Percentiles rank a stretch among this genome's conserved stretches.
phyloP scores from a whole-genome alignment of 208 protist species.

The Naegleria gruberi region DNA sequence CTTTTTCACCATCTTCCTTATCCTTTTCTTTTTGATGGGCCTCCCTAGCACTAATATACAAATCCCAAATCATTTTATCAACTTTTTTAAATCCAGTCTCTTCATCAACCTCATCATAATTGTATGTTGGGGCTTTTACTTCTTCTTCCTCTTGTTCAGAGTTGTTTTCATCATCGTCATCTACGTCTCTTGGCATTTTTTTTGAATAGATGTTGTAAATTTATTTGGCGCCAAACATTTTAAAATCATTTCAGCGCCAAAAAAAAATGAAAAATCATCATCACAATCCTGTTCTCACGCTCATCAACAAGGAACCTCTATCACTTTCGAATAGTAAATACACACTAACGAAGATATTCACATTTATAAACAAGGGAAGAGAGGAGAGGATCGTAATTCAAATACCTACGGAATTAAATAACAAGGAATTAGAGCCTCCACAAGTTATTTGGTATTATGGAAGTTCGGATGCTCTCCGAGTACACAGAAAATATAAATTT shows the following conservation, averaged over 20 bases:
- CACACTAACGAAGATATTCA: background rate
- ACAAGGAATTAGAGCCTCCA: background rate
- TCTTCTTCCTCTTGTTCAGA: background rate
- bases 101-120: slow-evolving; percentile 16
- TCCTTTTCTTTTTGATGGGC: background rate
- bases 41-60: background rate
- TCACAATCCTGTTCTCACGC: background rate
- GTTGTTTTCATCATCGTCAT: background rate
- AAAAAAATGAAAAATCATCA: background rate
- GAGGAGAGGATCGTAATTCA: background rate
- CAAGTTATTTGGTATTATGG: background rate
- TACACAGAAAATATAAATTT: background rate
- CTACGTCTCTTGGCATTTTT: background rate
- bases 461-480: background rate
- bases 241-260: background rate
- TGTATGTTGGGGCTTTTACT: background rate
- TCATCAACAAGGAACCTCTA: background rate
- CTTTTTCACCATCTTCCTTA: background rate
- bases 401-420: background rate
- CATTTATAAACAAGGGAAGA: background rate
- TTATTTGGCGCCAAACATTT: background rate
- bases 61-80: slow-evolving; percentile 19
- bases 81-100: background rate
- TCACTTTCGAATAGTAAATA: background rate
- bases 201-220: no score